These are phyloP conservation scores for Dactylellina sp. DNA, from an alignment of 2,329 filamentous ascomycete genomes.

Conservation along the genomic window DNA sequence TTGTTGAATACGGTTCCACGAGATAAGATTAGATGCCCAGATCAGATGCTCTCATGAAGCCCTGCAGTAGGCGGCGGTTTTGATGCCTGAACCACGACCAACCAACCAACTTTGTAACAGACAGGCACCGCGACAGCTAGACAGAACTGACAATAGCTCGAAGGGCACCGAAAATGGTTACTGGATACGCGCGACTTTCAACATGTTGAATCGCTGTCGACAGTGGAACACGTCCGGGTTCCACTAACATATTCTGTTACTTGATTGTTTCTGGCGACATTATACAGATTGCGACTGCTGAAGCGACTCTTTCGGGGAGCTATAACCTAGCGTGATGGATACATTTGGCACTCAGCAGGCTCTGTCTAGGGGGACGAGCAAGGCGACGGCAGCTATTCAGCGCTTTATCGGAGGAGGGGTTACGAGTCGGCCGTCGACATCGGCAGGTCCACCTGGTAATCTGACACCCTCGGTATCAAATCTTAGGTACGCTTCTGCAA, in stretches of 20 bases:
- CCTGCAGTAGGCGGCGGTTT: slow-evolving; percentile 19
- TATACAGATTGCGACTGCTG: neutral
- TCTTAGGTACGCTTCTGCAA: slow-evolving; percentile 32
- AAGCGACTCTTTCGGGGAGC: slow-evolving; percentile 14
- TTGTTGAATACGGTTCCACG: slow-evolving; percentile 44
- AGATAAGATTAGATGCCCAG: slow-evolving; percentile 55
- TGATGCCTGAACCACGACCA: slow-evolving; percentile 6
- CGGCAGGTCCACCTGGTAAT: slow-evolving; percentile 41
- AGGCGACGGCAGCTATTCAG: slow-evolving; percentile 51
- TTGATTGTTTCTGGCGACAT: too few species aligned
- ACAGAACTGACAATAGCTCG: neutral
- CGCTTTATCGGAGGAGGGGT: slow-evolving; percentile 50
- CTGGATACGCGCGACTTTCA: slow-evolving; percentile 28
- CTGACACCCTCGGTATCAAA: slow-evolving; percentile 46
- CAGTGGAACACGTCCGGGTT: slow-evolving; percentile 30
- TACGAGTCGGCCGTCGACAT: slow-evolving; percentile 47
- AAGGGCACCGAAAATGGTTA: neutral
- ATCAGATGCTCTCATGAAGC: slow-evolving; percentile 19
- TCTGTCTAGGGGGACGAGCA: slow-evolving; percentile 40
- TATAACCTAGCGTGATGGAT: slow-evolving; percentile 38
- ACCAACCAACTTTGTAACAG: slow-evolving; percentile 21
- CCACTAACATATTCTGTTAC: slow-evolving; percentile 28
- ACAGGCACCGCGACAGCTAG: slow-evolving; percentile 16
- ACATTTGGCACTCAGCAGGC: slow-evolving; percentile 35
- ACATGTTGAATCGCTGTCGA: slow-evolving; percentile 32